Conservation (phyloP, 805 yeast genomes). For the Kazachstania martiniae region DNA sequence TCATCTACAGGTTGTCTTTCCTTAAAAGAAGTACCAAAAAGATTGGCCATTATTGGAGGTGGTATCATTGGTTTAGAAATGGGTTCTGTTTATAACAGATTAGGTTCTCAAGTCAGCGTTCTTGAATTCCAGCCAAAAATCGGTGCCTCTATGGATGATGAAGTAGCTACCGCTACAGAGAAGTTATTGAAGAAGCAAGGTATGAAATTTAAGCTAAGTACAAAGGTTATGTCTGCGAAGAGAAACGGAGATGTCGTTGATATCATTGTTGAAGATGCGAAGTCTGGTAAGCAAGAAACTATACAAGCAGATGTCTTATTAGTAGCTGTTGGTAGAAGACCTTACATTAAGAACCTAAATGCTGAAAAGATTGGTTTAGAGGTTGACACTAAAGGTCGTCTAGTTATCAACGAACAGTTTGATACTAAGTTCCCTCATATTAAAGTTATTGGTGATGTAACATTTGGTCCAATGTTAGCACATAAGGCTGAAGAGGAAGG, state of each 20-base stretch:
- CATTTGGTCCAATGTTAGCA: constrained; percentile 98
- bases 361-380: constrained; percentile 86
- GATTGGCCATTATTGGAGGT: constrained; percentile 90
- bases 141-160: constrained; percentile 98
- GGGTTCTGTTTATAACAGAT: constrained; percentile 95
- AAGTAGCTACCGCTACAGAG: constrained; percentile 83
- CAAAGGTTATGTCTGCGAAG: constrained; percentile 81
- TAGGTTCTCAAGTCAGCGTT: constrained; percentile 92
- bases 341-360: constrained; percentile 81
- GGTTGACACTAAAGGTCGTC: constrained; percentile 82
- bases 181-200: constrained; percentile 93
- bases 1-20: constrained; percentile 87
- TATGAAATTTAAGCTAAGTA: constrained; percentile 79
- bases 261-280: constrained; percentile 80
- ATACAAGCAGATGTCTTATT: constrained; percentile 86
- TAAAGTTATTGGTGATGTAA: constrained; percentile 95
- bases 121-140: constrained; percentile 82
- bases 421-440: constrained; percentile 88
- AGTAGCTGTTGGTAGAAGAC: constrained; percentile 98
- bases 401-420: constrained; percentile 89
- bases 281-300: constrained; percentile 68
- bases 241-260: constrained; percentile 83
- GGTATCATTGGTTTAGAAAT: constrained; percentile 99
- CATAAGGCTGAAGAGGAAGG: constrained; percentile 99
- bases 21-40: constrained; percentile 85